A percentile compares a stretch with the other conserved stretches of the same genome.
phyloP scores from a whole-genome alignment of 345 rosid genomes.

The Erysimum cheiranthoides region DNA sequence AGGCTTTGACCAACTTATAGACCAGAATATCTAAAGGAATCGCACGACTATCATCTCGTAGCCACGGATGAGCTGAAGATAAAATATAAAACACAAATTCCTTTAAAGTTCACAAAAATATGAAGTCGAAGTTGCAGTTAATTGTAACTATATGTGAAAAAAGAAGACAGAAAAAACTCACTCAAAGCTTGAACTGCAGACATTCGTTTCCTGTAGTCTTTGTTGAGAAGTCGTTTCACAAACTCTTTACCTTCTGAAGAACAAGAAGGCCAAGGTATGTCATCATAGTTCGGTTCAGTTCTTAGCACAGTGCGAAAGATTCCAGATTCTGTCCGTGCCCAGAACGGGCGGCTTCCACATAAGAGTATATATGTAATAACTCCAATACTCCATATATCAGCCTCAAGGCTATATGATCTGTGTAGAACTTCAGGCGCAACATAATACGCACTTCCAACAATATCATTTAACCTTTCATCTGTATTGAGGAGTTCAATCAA shows the following conservation, averaged over 20 bases:
- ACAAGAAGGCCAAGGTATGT: conserved; percentile 79
- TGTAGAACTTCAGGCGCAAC: conserved; percentile 93
- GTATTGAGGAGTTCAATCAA: conserved; percentile 5
- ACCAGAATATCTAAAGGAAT: conserved; percentile 72
- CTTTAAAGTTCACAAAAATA: conserved; percentile 14
- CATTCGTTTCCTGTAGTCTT: conserved; percentile 85
- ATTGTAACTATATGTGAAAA: neutral
- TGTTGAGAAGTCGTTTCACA: conserved; percentile 83
- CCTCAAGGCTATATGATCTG: conserved; percentile 80
- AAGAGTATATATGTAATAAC: conserved; percentile 78
- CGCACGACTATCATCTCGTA: conserved; percentile 56
- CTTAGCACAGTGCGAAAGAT: conserved; percentile 83
- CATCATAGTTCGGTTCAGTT: conserved; percentile 77
- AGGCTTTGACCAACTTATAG: conserved; percentile 72
- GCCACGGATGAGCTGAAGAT: conserved; percentile 78
- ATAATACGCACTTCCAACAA: conserved; percentile 87
- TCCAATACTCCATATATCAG: conserved; percentile 91
- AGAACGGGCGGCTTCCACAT: conserved; percentile 88
- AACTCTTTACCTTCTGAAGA: conserved; percentile 81
- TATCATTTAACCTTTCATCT: conserved; percentile 87
- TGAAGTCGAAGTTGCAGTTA: neutral
- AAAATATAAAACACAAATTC: neutral
- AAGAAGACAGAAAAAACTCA: conserved; percentile 45
- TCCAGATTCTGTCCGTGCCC: conserved; percentile 92
- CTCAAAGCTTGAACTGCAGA: conserved; percentile 85